phyloP scores from a whole-genome alignment of 2,329 filamentous ascomycete species.

The Pseudocercospora fuligena region DNA sequence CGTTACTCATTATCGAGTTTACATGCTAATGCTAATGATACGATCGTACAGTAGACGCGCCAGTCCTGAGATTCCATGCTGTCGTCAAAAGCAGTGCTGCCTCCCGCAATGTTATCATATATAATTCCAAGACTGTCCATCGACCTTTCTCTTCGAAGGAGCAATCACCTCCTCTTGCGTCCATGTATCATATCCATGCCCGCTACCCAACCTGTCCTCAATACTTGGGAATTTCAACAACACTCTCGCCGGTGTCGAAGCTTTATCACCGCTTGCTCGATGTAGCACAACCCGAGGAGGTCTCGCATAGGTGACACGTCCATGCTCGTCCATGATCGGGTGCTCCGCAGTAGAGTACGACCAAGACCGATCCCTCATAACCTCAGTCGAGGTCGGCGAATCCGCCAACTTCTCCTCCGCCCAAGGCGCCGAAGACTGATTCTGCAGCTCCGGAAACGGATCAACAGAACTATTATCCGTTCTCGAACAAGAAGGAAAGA shows the following conservation, averaged over 20 bases:
- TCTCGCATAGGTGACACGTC: background rate
- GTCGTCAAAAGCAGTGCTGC: background rate
- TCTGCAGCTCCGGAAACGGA: constrained; percentile 10
- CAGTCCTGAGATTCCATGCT: background rate
- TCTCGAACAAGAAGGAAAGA: constrained; percentile 16
- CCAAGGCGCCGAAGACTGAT: constrained; percentile 1
- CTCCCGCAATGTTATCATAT: background rate
- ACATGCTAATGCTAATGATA: background rate
- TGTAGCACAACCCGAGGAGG: constrained; percentile 1
- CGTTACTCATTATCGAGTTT: background rate
- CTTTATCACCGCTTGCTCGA: background rate
- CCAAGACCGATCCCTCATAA: constrained; percentile 7
- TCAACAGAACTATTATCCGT: constrained; percentile 6
- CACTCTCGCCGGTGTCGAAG: constrained; percentile 11
- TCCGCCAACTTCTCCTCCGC: constrained; percentile 8
- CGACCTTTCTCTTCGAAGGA: background rate
- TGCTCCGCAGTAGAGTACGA: background rate
- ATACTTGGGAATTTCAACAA: constrained; percentile 19
- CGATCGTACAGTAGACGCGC: background rate
- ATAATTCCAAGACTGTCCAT: background rate
- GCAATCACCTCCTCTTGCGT: background rate
- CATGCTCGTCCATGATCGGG: background rate
- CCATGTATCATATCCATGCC: constrained; percentile 4
- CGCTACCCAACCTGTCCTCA: constrained; percentile 15
- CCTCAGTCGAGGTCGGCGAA: constrained; percentile 4